phyloP scores from a whole-genome alignment of 1,284 basidiomycete genomes.

The Fomitopsis betulina region DNA sequence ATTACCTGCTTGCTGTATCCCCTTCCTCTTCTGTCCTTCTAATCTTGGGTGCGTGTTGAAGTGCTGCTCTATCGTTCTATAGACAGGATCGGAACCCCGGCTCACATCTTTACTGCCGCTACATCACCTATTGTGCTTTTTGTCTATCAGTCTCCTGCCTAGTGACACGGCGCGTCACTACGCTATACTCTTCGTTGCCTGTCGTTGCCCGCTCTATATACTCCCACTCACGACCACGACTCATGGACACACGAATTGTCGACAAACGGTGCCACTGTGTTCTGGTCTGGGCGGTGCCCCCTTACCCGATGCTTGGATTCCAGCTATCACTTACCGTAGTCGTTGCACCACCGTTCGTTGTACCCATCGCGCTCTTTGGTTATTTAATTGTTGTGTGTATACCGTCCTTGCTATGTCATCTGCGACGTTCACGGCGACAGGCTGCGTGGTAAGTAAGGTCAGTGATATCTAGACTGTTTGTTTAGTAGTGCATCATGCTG shows the following conservation, averaged over 20 bases:
- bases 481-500: too few species aligned
- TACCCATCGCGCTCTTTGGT: background rate
- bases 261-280: background rate
- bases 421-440: background rate
- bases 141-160: background rate
- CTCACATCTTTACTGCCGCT: background rate
- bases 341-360: background rate
- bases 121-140: background rate
- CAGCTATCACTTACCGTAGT: too few species aligned
- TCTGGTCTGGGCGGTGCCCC: background rate
- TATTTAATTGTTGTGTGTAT: slow-evolving; percentile 1
- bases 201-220: background rate
- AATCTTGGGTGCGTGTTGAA: background rate
- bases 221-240: background rate
- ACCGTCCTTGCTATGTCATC: background rate
- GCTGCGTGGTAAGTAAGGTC: too few species aligned
- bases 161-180: background rate
- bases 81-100: background rate
- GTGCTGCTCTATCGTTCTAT: background rate
- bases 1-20: background rate
- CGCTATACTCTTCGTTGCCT: background rate
- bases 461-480: too few species aligned
- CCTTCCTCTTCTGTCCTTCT: background rate
- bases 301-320: background rate
- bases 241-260: background rate